Conservation (phyloP, 345 rosid genomes). For the Trapa bicornis region DNA sequence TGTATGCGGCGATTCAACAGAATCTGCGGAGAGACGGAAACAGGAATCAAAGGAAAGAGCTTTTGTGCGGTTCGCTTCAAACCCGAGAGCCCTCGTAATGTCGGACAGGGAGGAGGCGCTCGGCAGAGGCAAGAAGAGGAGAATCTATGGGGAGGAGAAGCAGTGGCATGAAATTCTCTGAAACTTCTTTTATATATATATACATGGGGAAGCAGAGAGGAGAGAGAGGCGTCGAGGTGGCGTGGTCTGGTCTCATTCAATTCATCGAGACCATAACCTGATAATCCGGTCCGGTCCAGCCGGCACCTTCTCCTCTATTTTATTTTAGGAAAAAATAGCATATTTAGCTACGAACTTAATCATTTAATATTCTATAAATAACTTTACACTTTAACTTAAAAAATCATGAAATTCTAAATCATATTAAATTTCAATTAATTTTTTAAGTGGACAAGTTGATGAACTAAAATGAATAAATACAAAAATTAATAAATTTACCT, state of each 20-base stretch:
- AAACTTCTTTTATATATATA: slow-evolving; percentile 16
- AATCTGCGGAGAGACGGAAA: not conserved
- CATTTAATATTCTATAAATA: too few relatives aligned
- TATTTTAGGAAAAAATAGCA: too few relatives aligned
- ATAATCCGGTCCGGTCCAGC: slow-evolving; percentile 9
- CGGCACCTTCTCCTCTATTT: slow-evolving; percentile 2
- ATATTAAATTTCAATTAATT: too few relatives aligned
- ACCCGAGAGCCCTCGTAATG: not conserved
- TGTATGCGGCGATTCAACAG: not conserved
- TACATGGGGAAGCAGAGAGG: slow-evolving; percentile 11
- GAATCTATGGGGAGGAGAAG: not conserved
- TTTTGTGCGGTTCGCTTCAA: not conserved
- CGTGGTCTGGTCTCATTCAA: slow-evolving; percentile 24
- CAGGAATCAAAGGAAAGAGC: not conserved
- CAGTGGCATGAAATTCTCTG: slow-evolving; percentile 6
- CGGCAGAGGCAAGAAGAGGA: not conserved
- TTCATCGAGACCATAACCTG: slow-evolving; percentile 11
- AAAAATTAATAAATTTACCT: too few relatives aligned
- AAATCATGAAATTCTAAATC: too few relatives aligned
- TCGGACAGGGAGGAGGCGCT: not conserved
- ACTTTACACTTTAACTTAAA: too few relatives aligned
- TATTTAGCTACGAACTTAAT: too few relatives aligned
- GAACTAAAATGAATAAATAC: too few relatives aligned
- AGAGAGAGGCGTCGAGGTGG: not conserved
- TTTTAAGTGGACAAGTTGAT: too few relatives aligned